Conservation (phyloP, 164 flowering plant genomes). For the Nymphaea thermarum region DNA sequence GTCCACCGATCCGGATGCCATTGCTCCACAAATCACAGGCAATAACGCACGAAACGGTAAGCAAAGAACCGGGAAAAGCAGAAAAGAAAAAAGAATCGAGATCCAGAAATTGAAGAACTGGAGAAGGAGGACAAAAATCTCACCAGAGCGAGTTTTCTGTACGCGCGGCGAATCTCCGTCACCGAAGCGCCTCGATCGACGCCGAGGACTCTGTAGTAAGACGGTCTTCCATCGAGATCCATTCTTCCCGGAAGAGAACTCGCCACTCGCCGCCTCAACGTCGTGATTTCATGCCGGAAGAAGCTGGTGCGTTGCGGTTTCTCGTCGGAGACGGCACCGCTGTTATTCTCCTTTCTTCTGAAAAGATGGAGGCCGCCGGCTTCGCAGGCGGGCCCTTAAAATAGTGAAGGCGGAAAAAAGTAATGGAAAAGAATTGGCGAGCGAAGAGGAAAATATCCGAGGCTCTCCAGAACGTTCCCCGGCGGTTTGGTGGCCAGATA, state of each 20-base stretch:
- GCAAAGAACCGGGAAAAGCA: background rate
- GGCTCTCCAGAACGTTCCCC: background rate
- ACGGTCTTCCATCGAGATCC: conserved; percentile 8
- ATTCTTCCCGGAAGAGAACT: background rate
- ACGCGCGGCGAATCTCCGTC: conserved; percentile 65
- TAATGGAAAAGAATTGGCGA: no score
- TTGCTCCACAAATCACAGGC: conserved; percentile 28
- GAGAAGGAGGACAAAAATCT: background rate
- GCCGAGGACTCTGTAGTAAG: conserved; percentile 68
- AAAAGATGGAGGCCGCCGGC: background rate
- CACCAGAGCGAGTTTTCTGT: conserved; percentile 76
- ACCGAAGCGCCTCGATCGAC: conserved; percentile 53
- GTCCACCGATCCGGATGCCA: conserved; percentile 92
- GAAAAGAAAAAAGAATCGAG: background rate
- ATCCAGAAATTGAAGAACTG: background rate
- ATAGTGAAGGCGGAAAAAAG: background rate
- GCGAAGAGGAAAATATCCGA: background rate
- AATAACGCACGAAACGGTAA: background rate
- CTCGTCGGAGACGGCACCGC: background rate
- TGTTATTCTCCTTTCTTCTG: background rate
- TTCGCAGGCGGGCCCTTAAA: background rate
- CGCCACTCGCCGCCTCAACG: background rate
- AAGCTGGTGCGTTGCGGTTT: background rate
- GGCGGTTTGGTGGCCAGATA: background rate
- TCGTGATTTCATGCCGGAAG: background rate